Conservation (phyloP, 371 early-diverging fungal species). For the Mycotypha africana region DNA sequence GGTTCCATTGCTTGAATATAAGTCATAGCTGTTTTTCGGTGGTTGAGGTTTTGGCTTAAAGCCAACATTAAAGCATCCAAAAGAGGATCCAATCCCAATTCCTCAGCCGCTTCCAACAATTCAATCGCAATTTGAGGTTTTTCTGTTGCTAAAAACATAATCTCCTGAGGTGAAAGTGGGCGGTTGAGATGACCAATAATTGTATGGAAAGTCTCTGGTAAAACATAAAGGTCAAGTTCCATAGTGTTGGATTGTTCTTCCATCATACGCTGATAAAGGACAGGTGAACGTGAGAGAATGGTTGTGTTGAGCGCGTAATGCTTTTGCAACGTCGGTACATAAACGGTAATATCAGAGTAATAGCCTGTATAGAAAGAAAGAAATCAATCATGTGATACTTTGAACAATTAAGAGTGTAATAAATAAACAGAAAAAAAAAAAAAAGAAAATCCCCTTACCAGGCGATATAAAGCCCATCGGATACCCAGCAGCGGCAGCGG, state of each 20-base stretch:
- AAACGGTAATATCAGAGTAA: conserved; percentile 31
- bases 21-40: conserved; percentile 18
- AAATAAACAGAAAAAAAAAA: not conserved
- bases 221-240: conserved; percentile 23
- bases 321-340: conserved; percentile 28
- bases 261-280: conserved; percentile 25
- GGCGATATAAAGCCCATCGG: conserved; percentile 12
- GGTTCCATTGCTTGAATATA: conserved; percentile 28
- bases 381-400: too few relatives aligned
- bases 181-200: conserved; percentile 30
- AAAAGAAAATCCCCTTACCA: conserved; percentile 3
- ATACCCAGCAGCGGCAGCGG: not conserved
- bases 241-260: conserved; percentile 17
- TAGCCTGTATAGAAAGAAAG: not conserved
- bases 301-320: conserved; percentile 21
- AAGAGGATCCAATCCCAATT: conserved; percentile 25
- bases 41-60: conserved; percentile 17
- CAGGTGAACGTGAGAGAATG: conserved; percentile 34
- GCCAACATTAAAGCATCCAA: conserved; percentile 19
- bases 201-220: conserved; percentile 26
- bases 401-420: too few relatives aligned
- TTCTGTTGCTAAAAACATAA: conserved; percentile 26
- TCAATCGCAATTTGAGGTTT: conserved; percentile 33
- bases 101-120: conserved; percentile 29
- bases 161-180: conserved; percentile 26